A percentile compares a stretch with the other conserved stretches of the same genome.
phyloP scores from a whole-genome alignment of 345 rosid species.

The Isatis tinctoria region DNA sequence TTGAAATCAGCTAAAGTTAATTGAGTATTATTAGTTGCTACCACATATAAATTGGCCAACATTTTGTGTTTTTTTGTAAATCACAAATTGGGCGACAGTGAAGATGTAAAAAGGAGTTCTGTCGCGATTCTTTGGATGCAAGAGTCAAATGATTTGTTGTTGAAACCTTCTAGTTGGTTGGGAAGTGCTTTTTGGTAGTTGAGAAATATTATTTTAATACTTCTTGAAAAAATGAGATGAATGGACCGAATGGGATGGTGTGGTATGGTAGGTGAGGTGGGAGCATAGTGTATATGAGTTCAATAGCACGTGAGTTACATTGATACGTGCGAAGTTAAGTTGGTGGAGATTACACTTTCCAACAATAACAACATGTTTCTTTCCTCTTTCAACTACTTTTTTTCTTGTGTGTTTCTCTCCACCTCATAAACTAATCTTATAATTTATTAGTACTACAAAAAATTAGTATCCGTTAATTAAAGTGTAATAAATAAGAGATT shows the following conservation, averaged over 20 bases:
- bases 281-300: background rate
- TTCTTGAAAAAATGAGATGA: background rate
- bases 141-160: background rate
- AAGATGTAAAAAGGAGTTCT: background rate
- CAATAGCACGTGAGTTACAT: slow-evolving; percentile 13
- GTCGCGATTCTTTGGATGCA: background rate
- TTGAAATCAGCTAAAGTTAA: background rate
- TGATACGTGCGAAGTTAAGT: slow-evolving; percentile 20
- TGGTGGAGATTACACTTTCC: slow-evolving; percentile 14
- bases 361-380: slow-evolving; percentile 26
- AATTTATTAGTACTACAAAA: background rate
- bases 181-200: slow-evolving; percentile 26
- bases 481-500: background rate
- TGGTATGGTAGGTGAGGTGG: slow-evolving; percentile 10
- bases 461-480: background rate
- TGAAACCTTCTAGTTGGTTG: slow-evolving; percentile 2
- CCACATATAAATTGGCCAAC: background rate
- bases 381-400: slow-evolving; percentile 22
- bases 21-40: background rate
- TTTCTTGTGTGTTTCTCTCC: slow-evolving; percentile 13
- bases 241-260: background rate
- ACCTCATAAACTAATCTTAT: background rate
- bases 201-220: background rate
- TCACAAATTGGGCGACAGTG: background rate
- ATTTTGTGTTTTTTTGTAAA: background rate